These are phyloP conservation scores for Sclerotinia nivalis DNA, from an alignment of 2,329 filamentous ascomycete genomes.

Conservation along the genomic window DNA sequence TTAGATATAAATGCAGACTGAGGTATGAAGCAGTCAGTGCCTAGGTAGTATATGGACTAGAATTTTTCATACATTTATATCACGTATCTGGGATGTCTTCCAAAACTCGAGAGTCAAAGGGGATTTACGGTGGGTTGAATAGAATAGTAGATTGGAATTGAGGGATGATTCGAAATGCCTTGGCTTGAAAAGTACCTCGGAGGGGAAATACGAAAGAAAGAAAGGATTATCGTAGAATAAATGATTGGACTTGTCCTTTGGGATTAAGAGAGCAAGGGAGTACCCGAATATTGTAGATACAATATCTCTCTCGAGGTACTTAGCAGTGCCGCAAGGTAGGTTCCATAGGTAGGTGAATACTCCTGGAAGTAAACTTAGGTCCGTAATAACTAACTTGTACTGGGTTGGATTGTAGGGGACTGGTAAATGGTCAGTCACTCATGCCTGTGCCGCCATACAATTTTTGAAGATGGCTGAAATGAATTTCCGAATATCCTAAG, in stretches of 20 bases:
- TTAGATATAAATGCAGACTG: not conserved
- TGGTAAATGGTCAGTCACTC: not conserved
- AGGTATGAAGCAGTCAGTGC: not conserved
- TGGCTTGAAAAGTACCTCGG: not conserved
- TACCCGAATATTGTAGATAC: not conserved
- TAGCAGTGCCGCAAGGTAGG: not conserved
- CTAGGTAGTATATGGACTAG: not conserved
- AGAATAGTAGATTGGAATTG: slow-evolving; percentile 1
- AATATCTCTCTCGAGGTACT: not conserved
- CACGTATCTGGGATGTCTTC: not conserved
- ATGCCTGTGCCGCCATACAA: not conserved
- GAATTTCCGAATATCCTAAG: not conserved
- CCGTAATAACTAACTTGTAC: not conserved
- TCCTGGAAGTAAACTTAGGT: not conserved
- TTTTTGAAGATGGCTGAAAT: not conserved
- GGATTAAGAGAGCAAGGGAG: not conserved
- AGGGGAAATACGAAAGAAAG: not conserved
- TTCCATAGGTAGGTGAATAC: too few relatives aligned
- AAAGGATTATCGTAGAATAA: not conserved
- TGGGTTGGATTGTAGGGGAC: not conserved
- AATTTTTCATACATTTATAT: not conserved
- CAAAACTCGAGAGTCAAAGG: not conserved
- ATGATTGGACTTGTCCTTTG: not conserved
- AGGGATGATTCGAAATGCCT: slow-evolving; percentile 11
- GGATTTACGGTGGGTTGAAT: not conserved